These are phyloP conservation scores for Boletellus ananas DNA, from an alignment of 768 basidiomycete genomes.

Conservation along the genomic window DNA sequence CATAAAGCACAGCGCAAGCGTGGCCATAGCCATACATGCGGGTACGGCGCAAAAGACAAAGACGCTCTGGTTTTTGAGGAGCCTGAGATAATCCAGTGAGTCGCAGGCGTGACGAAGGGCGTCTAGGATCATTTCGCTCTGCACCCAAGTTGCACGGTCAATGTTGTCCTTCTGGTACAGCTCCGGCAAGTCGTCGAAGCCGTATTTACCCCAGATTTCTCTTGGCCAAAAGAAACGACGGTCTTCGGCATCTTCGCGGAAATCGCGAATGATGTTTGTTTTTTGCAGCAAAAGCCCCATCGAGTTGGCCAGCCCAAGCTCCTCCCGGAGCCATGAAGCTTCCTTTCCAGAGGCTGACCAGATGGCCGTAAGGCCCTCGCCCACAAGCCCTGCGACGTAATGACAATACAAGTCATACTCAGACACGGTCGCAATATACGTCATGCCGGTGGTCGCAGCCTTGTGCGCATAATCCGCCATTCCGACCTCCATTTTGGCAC, in stretches of 20 bases:
- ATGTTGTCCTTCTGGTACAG: conserved; percentile 55
- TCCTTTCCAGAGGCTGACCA: conserved; percentile 88
- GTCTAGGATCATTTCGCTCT: conserved; percentile 87
- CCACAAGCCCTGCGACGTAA: conserved; percentile 96
- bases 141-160: conserved; percentile 70
- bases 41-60: conserved; percentile 98
- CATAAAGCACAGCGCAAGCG: conserved; percentile 89
- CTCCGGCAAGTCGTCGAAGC: conserved; percentile 69
- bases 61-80: conserved; percentile 86
- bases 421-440: conserved; percentile 68
- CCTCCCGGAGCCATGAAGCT: conserved; percentile 61
- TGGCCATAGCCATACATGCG: conserved; percentile 93
- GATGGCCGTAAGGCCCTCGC: conserved; percentile 88
- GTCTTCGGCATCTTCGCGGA: conserved; percentile 85
- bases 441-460: conserved; percentile 63
- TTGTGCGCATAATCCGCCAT: conserved; percentile 96
- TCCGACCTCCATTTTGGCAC: conserved; percentile 82
- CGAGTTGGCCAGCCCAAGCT: conserved; percentile 86
- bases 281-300: conserved; percentile 98
- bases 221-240: conserved; percentile 90
- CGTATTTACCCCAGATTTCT: conserved; percentile 84
- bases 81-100: conserved; percentile 81
- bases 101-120: conserved; percentile 82
- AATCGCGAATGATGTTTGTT: conserved; percentile 97
- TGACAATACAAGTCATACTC: conserved; percentile 99